Percentiles rank a stretch among this genome's conserved stretches.
These are phyloP conservation scores for Saccharomycopsis synnaedendra DNA, from an alignment of 805 yeast genomes.

Conservation along the genomic window DNA sequence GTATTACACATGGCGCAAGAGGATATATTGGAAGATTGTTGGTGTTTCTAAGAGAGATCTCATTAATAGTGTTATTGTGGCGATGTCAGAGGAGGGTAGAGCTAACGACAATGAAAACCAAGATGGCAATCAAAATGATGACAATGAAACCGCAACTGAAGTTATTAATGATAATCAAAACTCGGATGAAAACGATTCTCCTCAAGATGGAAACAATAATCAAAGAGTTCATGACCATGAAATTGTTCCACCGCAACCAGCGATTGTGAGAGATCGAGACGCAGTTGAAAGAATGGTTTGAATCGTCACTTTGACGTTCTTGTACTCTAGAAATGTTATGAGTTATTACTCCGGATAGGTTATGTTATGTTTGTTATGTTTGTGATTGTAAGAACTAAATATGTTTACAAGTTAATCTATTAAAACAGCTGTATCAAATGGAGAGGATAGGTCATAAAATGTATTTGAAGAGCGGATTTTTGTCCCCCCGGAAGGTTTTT, in stretches of 20 bases:
- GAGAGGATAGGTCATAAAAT: background rate
- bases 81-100: background rate
- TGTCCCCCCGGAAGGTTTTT: slow-evolving; percentile 14
- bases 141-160: background rate
- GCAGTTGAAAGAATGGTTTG: too few relatives aligned
- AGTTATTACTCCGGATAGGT: too few relatives aligned
- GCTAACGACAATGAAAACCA: background rate
- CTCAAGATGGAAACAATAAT: background rate
- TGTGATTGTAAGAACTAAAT: background rate
- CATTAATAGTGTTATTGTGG: slow-evolving; percentile 39
- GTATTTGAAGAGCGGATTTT: slow-evolving; percentile 13
- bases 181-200: background rate
- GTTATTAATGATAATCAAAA: background rate
- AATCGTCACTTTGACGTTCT: too few relatives aligned
- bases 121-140: background rate
- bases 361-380: background rate
- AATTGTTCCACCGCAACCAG: background rate
- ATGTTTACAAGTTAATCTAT: background rate
- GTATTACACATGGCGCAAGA: slow-evolving; percentile 24
- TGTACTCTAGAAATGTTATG: too few relatives aligned
- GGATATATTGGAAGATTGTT: slow-evolving; percentile 43
- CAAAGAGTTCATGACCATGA: background rate
- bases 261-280: too few relatives aligned
- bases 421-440: too few relatives aligned
- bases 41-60: slow-evolving; percentile 39